Conservation (phyloP, 2,329 filamentous ascomycete species). For the Monilinia aucupariae region DNA sequence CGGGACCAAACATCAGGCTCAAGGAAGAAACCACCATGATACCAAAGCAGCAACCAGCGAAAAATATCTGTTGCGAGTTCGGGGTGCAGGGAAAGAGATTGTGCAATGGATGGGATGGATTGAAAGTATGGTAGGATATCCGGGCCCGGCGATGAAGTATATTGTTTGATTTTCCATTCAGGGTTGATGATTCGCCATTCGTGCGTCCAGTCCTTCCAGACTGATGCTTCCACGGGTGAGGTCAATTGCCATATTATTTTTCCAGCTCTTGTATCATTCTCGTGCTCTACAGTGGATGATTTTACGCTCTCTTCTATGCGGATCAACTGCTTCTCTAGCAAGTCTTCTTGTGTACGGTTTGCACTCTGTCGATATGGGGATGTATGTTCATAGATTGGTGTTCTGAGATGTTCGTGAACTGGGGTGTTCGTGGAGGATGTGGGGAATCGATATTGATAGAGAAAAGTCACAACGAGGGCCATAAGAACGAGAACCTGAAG, state of each 20-base stretch:
- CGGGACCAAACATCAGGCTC: slow-evolving; percentile 26
- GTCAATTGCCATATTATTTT: slow-evolving; percentile 26
- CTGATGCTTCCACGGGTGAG: slow-evolving; percentile 6
- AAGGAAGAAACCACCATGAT: slow-evolving; percentile 24
- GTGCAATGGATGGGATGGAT: slow-evolving; percentile 19
- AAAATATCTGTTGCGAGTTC: slow-evolving; percentile 20
- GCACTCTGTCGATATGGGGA: slow-evolving; percentile 23
- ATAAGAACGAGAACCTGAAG: background rate
- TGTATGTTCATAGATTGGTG: slow-evolving; percentile 22
- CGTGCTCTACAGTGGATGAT: slow-evolving; percentile 3
- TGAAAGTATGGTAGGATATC: slow-evolving; percentile 20
- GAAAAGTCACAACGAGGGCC: background rate
- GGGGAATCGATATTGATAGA: background rate
- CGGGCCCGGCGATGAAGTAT: slow-evolving; percentile 1
- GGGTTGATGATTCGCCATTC: slow-evolving; percentile 24
- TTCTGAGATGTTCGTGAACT: background rate
- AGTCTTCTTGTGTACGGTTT: slow-evolving; percentile 19
- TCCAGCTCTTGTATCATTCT: slow-evolving; percentile 16
- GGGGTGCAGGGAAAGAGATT: slow-evolving; percentile 13
- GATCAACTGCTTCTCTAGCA: slow-evolving; percentile 21
- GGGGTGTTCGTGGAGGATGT: background rate
- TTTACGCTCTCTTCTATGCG: slow-evolving; percentile 17
- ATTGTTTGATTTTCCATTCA: slow-evolving; percentile 22
- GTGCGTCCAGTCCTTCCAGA: slow-evolving; percentile 17
- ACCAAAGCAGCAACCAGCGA: slow-evolving; percentile 26